Evolutionary conservation across 208 protist species (phyloP), one percentile per base, ranked within the genome.

Genomic region (Crithidia acanthocephali): DNA sequence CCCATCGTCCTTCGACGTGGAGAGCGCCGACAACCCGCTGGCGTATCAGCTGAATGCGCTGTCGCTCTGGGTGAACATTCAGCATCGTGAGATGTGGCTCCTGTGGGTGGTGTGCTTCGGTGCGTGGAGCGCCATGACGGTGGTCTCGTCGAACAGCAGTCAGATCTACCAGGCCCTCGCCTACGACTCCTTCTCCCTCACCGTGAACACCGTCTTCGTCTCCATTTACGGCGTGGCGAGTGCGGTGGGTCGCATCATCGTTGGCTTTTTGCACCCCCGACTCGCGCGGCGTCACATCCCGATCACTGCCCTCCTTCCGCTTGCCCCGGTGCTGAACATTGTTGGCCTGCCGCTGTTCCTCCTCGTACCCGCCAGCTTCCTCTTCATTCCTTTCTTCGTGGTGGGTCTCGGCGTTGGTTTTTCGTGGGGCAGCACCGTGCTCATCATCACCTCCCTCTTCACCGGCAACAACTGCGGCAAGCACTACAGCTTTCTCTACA

Each of bases 401-500:
- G 80, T 91, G 13, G 90, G 90, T 32, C 80, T 95, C 16, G 87
- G 83, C 23, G 87, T 83, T 0, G 90, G 90, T n/a, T 74, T 91
- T 22, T 90, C 85, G 18, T 95, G 90, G 90, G 90, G 90, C 30
- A 86, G 81, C 61, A 87, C 81, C 18, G 82, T 95, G 42, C 79
- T 95, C 35, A 79, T 90, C 65, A 78, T 91, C 33, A 95, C 86
- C 20, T 70, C 78, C 22, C 65, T 93, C 47, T 95, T 95, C 63
- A 62, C 71, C 15, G 35, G 75, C 50, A 64, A 62, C 50, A 92
- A 91, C 68, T 90, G 86, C 57, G 90, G 90, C 28, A 91, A 90
- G 65, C 90, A 95, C 72, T 95, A 95, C 80, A 90, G 84, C 55
- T 86, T 80, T 52, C 74, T 95, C 13, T 95, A 93, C 69, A 95